A percentile compares a stretch with the other conserved stretches of the same genome.
These are phyloP conservation scores for Sclerotinia glacialis DNA, from an alignment of 2,329 filamentous ascomycete genomes.

Conservation along the genomic window DNA sequence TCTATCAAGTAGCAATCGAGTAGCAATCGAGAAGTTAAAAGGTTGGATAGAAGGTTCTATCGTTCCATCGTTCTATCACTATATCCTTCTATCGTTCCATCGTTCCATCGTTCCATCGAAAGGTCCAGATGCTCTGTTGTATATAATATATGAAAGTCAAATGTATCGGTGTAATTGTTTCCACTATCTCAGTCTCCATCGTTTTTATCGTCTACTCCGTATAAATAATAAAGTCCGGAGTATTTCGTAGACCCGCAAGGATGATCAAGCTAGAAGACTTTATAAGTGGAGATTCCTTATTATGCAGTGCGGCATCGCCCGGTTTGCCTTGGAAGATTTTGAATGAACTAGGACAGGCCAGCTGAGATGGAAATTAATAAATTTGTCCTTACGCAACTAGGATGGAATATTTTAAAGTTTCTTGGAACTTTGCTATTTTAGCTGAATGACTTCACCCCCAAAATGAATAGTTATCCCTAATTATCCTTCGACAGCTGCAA, in stretches of 20 bases:
- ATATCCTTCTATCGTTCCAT: slow-evolving; percentile 4
- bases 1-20: not conserved
- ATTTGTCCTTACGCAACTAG: not conserved
- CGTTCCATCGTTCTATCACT: not conserved
- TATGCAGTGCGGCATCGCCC: not conserved
- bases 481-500: not conserved
- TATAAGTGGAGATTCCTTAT: not conserved
- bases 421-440: not conserved
- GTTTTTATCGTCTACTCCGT: not conserved
- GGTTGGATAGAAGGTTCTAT: not conserved
- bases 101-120: slow-evolving; percentile 10
- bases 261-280: slow-evolving; percentile 9
- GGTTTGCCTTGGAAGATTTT: not conserved
- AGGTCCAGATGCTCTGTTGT: not conserved
- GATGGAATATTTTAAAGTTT: slow-evolving; percentile 4
- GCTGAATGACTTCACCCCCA: slow-evolving; percentile 1
- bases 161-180: too few species aligned
- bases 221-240: not conserved
- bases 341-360: not conserved
- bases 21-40: not conserved
- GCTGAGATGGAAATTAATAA: not conserved
- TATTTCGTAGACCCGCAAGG: slow-evolving; percentile 1
- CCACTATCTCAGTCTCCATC: not conserved
- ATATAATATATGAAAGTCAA: not conserved
- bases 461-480: slow-evolving; percentile 1